Percentiles rank a stretch among this genome's conserved stretches.
Conservation (phyloP, 495 filamentous ascomycete species). For the Talaromyces liani region DNA sequence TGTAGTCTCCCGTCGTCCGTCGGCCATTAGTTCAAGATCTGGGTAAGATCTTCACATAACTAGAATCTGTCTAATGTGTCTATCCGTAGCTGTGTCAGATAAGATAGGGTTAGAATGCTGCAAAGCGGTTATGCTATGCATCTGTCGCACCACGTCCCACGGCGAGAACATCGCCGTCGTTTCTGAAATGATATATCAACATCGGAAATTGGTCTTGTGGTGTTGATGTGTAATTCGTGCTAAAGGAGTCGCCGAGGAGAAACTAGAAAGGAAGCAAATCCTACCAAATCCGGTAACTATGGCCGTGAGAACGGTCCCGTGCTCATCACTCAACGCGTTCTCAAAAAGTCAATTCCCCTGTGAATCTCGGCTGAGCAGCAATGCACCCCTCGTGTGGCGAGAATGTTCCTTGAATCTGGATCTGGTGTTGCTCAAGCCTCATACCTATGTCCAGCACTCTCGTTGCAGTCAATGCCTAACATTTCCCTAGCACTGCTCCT, state of each 20-base stretch:
- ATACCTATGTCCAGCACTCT: background rate
- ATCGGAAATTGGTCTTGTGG: background rate
- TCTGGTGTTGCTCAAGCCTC: background rate
- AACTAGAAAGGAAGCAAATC: background rate
- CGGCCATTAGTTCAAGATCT: background rate
- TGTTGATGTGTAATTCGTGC: background rate
- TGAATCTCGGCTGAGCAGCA: background rate
- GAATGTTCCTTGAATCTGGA: background rate
- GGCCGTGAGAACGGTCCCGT: background rate
- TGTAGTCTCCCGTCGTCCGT: background rate
- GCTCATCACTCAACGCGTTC: background rate
- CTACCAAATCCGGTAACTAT: background rate
- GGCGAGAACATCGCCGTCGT: background rate
- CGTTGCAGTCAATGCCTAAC: background rate
- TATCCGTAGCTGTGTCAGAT: background rate
- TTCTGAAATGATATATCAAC: background rate
- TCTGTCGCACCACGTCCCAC: background rate
- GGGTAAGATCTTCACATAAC: background rate
- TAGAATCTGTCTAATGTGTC: background rate
- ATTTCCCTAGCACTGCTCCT: background rate
- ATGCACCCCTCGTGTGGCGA: background rate
- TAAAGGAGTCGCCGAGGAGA: background rate
- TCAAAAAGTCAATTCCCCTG: background rate
- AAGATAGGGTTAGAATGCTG: background rate
- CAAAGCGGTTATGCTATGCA: background rate